phyloP scores from a whole-genome alignment of 768 basidiomycete genomes.

The Kwoniella botswanensis region DNA sequence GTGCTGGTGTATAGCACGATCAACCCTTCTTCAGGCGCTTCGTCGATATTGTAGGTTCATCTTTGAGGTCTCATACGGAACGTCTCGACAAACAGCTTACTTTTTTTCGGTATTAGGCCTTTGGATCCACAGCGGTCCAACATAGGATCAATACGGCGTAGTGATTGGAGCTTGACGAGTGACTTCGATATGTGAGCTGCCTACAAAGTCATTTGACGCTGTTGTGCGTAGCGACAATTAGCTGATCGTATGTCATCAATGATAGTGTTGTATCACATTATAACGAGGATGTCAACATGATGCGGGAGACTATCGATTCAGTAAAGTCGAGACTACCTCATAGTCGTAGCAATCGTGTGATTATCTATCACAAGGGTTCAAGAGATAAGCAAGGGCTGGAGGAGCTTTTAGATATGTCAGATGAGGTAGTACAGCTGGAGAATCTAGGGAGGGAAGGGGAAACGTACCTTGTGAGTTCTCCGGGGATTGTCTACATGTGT shows the following conservation, averaged over 20 bases:
- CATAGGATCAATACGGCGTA: not conserved
- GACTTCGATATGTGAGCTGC: constrained; percentile 33
- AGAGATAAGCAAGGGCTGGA: constrained; percentile 15
- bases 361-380: constrained; percentile 52
- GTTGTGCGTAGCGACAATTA: too few species aligned
- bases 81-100: not conserved
- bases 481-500: not conserved
- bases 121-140: not conserved
- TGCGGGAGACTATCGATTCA: constrained; percentile 33
- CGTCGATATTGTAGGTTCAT: not conserved
- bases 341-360: constrained; percentile 29
- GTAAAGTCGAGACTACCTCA: constrained; percentile 23
- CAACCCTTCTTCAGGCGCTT: not conserved
- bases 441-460: constrained; percentile 57
- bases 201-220: too few species aligned
- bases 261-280: constrained; percentile 51
- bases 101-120: not conserved
- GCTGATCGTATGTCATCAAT: too few species aligned
- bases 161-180: constrained; percentile 19
- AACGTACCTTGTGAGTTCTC: constrained; percentile 55
- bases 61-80: not conserved
- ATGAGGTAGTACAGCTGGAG: constrained; percentile 48
- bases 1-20: not conserved
- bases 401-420: constrained; percentile 33
- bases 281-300: constrained; percentile 35